phyloP scores from a whole-genome alignment of 305 asterid species.

The Ilex paraguariensis region DNA sequence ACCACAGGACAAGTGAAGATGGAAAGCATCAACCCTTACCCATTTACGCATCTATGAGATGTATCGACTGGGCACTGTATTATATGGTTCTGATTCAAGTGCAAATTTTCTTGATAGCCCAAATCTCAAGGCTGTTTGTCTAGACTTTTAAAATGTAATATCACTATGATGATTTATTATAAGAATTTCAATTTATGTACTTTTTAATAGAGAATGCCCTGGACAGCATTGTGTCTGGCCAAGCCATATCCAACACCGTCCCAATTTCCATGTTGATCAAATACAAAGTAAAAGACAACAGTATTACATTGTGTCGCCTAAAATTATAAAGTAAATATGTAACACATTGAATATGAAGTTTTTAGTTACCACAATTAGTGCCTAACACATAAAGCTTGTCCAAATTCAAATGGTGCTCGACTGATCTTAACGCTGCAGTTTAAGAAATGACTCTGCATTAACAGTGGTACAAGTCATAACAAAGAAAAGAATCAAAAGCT shows the following conservation, averaged over 20 bases:
- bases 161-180: no score
- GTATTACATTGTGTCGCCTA: background rate
- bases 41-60: no score
- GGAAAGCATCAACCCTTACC: background rate
- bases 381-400: slow-evolving; percentile 97
- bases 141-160: no score
- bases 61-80: no score
- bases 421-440: slow-evolving; percentile 95
- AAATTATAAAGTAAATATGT: background rate
- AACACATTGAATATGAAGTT: background rate
- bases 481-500: slow-evolving; percentile 17
- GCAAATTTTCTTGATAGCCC: no score
- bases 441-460: slow-evolving; percentile 66
- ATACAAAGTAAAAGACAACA: background rate
- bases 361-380: slow-evolving; percentile 78
- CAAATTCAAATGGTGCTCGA: slow-evolving; percentile 87
- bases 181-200: no score
- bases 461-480: slow-evolving; percentile 42
- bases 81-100: no score
- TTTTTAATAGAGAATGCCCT: no score
- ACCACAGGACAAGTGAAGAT: background rate
- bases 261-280: background rate
- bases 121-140: no score
- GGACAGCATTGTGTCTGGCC: background rate
- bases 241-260: background rate